phyloP scores from a whole-genome alignment of 805 yeast genomes.

The Candida vaughaniae region DNA sequence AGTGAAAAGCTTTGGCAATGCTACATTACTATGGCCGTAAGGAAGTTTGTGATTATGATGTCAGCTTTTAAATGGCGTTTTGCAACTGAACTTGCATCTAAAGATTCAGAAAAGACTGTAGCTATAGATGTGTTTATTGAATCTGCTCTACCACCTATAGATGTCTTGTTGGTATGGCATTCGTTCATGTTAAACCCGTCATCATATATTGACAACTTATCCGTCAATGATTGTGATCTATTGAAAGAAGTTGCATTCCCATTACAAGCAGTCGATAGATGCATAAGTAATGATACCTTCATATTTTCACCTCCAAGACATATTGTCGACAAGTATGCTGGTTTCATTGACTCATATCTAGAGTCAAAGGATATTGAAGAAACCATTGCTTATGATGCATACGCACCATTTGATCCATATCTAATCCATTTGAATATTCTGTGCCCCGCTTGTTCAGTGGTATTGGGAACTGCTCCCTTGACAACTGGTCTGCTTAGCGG shows the following conservation, averaged over 20 bases:
- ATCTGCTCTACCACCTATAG: constrained; percentile 22
- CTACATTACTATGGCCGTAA: constrained; percentile 21
- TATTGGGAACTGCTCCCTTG: constrained; percentile 7
- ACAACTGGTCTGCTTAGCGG: constrained; percentile 4
- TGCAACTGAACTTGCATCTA: too few species aligned
- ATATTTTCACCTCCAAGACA: constrained; percentile 4
- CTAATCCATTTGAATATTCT: constrained; percentile 4
- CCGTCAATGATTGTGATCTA: constrained; percentile 10
- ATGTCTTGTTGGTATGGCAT: constrained; percentile 24
- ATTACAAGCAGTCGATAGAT: constrained; percentile 6
- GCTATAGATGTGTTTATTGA: too few species aligned
- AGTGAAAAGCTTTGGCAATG: constrained; percentile 20
- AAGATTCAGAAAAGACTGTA: too few species aligned
- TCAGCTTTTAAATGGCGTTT: too few species aligned
- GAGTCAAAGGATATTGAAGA: constrained; percentile 2
- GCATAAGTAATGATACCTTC: constrained; percentile 11
- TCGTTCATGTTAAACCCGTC: constrained; percentile 19
- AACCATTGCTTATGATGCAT: constrained; percentile 3
- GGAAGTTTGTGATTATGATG: constrained; percentile 21
- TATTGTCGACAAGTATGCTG: background rate
- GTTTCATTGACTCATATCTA: background rate
- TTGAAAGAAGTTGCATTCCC: constrained; percentile 8
- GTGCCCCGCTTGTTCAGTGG: constrained; percentile 15
- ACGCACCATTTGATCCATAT: constrained; percentile 6
- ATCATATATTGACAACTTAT: constrained; percentile 15